Base-by-base conservation (phyloP, 176 grass and related monocot species). In the Rhipidocladum racemiflorum region DNA sequence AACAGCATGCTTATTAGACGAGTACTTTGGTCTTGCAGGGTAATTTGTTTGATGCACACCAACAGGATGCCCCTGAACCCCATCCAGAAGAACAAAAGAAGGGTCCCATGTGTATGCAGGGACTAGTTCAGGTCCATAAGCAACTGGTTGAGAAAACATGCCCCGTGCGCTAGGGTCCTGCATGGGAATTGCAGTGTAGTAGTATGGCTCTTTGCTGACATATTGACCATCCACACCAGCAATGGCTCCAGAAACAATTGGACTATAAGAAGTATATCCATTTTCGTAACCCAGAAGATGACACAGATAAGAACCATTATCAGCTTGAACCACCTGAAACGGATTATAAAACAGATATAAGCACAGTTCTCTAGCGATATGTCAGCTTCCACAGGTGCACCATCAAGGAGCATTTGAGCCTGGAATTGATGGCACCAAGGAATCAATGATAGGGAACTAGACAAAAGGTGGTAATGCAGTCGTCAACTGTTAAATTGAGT, bases 241-340 rank as follows among this genome's bases (percentile, higher is more conserved):
- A 28, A 86, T 27, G 25, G 82, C 83, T 27, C 87, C 94, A 82
- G 87, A 68, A 82, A 83, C 40, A 32, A 85, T 79, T 0, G 85
- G 72, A 82, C 34, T 73, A 32, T 87, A 90, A 63, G 80, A 78
- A 70, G 35, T 53, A 69, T 88, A 97, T 77, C 85, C 91, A 88
- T 89, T 79, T 92, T 97, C 83, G 78, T 87, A 90, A 5, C 90
- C 89, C 29, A 89, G 87, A 29, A 97, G 11, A 74, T 90, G 87
- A 63, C 92, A 94, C 43, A 88, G 68, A 82, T 91, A 87, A 43
- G 91, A 90, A 21, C 91, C 91, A 88, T 85, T 91, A 65, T 97
- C 94, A 91, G 71, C 81, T 85, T 92, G 94, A 88, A 88, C 81
- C 8, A 86, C 80, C 94, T 97, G 89, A 88, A 86, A 90, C 9